Conservation (phyloP, 345 rosid species). For the Rhizophora mangle region DNA sequence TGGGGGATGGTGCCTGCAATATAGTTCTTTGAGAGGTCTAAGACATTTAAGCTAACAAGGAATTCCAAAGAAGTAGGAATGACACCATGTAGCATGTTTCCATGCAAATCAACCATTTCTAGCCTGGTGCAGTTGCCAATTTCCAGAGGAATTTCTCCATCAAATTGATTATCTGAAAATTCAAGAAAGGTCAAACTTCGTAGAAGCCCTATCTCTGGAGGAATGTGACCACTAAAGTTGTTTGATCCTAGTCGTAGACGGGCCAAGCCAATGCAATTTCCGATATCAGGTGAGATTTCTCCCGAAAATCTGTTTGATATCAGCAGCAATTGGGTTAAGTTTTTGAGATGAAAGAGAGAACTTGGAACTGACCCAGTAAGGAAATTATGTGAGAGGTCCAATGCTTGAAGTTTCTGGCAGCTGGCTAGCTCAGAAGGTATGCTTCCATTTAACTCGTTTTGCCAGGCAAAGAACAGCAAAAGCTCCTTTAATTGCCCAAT, state of each 20-base stretch:
- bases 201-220: slow-evolving; percentile 47
- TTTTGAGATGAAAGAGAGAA: slow-evolving; percentile 53
- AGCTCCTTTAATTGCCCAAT: slow-evolving; percentile 58
- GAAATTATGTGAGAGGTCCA: slow-evolving; percentile 65
- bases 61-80: slow-evolving; percentile 50
- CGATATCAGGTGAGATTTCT: slow-evolving; percentile 50
- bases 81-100: slow-evolving; percentile 42
- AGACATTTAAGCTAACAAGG: slow-evolving; percentile 45
- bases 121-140: slow-evolving; percentile 55
- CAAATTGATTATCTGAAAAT: slow-evolving; percentile 49
- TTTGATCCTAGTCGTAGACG: slow-evolving; percentile 61
- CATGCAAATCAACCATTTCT: slow-evolving; percentile 58
- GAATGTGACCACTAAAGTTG: slow-evolving; percentile 47
- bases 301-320: slow-evolving; percentile 58
- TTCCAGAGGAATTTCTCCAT: slow-evolving; percentile 49
- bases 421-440: slow-evolving; percentile 52
- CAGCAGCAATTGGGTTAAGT: slow-evolving; percentile 52
- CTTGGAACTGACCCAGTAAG: slow-evolving; percentile 57
- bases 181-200: slow-evolving; percentile 57
- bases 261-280: slow-evolving; percentile 49
- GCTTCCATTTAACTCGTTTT: slow-evolving; percentile 57
- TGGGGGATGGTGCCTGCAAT: slow-evolving; percentile 47
- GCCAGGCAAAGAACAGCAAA: slow-evolving; percentile 59
- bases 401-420: slow-evolving; percentile 54
- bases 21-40: slow-evolving; percentile 54